Percentiles rank a stretch among this genome's conserved stretches.
These are phyloP conservation scores for Exserohilum rostratum DNA, from an alignment of 2,329 filamentous ascomycete species.

Conservation along the genomic window DNA sequence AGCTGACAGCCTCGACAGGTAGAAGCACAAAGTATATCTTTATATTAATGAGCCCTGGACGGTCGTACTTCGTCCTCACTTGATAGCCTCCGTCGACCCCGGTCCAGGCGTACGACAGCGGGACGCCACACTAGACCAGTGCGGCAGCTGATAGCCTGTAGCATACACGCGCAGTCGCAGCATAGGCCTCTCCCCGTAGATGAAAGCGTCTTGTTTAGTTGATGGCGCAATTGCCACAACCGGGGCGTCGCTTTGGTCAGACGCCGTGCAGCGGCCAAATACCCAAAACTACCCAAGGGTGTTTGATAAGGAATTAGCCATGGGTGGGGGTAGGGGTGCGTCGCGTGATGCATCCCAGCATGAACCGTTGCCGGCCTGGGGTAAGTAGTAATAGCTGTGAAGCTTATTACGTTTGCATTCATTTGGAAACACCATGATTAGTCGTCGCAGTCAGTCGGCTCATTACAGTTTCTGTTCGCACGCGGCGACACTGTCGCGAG, in stretches of 20 bases:
- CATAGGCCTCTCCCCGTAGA: slow-evolving; percentile 17
- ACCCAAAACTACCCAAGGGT: slow-evolving; percentile 23
- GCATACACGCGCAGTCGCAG: slow-evolving; percentile 21
- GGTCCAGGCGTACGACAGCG: slow-evolving; percentile 1
- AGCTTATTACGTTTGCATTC: neutral
- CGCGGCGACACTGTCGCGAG: slow-evolving; percentile 1
- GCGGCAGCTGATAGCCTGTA: slow-evolving; percentile 17
- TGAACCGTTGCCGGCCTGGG: slow-evolving; percentile 23
- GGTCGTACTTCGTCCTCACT: slow-evolving; percentile 23
- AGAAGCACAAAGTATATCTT: slow-evolving; percentile 32
- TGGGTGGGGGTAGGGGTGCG: slow-evolving; percentile 13
- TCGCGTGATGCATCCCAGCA: slow-evolving; percentile 15
- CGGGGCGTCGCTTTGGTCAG: slow-evolving; percentile 19
- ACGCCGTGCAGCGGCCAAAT: slow-evolving; percentile 20
- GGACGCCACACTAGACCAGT: slow-evolving; percentile 13
- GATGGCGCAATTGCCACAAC: slow-evolving; percentile 20
- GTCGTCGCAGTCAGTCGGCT: neutral
- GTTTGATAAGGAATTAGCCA: slow-evolving; percentile 32
- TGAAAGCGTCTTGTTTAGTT: slow-evolving; percentile 25
- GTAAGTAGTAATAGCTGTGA: slow-evolving; percentile 21
- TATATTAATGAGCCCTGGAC: slow-evolving; percentile 27
- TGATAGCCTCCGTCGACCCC: neutral
- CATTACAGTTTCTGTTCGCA: neutral
- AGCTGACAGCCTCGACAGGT: slow-evolving; percentile 16
- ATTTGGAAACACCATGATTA: neutral